Percentiles rank a stretch among this genome's conserved stretches.
These are phyloP conservation scores for Triticum dicoccoides DNA, from an alignment of 176 grass and related monocot species.

Conservation along the genomic window DNA sequence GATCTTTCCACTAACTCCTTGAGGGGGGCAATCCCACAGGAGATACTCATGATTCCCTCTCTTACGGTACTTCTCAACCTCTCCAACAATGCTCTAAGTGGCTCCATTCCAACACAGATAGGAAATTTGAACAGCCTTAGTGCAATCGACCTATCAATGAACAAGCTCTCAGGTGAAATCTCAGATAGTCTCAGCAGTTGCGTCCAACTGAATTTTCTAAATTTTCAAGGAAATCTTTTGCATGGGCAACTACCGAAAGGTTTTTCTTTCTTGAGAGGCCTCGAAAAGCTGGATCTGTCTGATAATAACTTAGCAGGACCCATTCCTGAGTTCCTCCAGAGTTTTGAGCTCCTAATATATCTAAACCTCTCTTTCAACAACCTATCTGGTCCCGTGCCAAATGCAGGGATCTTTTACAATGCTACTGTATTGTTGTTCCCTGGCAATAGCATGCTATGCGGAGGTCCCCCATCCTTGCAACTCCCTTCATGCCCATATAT, in stretches of 20 bases:
- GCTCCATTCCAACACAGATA: no score
- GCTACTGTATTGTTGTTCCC: not conserved
- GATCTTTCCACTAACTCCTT: no score
- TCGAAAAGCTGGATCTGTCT: not conserved
- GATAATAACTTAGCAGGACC: not conserved
- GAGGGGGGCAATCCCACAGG: no score
- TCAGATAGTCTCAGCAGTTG: not conserved
- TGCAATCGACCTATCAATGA: no score
- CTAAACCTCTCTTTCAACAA: not conserved
- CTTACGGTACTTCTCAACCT: no score
- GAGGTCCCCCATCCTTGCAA: not conserved
- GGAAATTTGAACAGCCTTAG: no score
- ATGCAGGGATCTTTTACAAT: not conserved
- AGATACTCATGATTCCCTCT: no score
- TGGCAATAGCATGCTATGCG: slow-evolving; percentile 33
- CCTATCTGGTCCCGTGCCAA: not conserved
- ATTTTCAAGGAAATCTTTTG: not conserved
- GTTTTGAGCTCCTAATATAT: not conserved
- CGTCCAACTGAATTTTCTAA: not conserved
- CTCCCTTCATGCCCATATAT: slow-evolving; percentile 15
- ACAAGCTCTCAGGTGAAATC: no score
- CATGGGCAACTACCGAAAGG: not conserved
- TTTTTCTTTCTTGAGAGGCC: not conserved
- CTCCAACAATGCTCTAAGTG: no score
- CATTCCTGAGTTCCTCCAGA: not conserved